A percentile compares a stretch with the other conserved stretches of the same genome.
These are phyloP conservation scores for Alternaria tenuissima DNA, from an alignment of 2,329 filamentous ascomycete species.

Conservation along the genomic window DNA sequence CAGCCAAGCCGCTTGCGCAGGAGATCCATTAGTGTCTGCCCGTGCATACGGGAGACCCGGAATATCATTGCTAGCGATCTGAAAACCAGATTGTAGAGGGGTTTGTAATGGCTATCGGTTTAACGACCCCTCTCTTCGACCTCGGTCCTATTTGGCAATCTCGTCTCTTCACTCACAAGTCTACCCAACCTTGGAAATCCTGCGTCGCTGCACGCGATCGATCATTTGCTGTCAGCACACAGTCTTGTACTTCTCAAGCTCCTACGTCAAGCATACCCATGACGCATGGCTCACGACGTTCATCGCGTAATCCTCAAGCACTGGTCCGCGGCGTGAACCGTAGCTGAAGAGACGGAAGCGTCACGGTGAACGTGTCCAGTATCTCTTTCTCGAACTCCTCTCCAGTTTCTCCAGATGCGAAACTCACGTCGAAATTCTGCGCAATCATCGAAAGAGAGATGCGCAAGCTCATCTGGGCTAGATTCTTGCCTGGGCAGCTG, in stretches of 20 bases:
- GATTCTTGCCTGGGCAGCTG: constrained; percentile 28
- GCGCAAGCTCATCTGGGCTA: constrained; percentile 25
- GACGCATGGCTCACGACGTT: not conserved
- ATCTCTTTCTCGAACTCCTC: constrained; percentile 29
- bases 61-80: not conserved
- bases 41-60: not conserved
- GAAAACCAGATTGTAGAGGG: not conserved
- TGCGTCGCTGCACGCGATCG: not conserved
- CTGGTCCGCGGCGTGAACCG: constrained; percentile 26
- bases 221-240: not conserved
- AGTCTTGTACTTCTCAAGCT: not conserved
- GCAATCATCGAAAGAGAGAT: constrained; percentile 22
- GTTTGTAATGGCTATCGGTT: not conserved
- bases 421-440: constrained; percentile 23
- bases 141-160: not conserved
- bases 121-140: not conserved
- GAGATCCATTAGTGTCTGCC: not conserved
- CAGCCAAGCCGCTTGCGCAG: not conserved
- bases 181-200: not conserved
- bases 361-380: constrained; percentile 33
- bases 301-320: not conserved
- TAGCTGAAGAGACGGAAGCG: constrained; percentile 39
- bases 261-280: not conserved
- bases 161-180: not conserved
- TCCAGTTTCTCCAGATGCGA: constrained; percentile 29